Evolutionary conservation across 495 filamentous ascomycete species (phyloP), one percentile per base, ranked within the genome.

Genomic region (Penicillium daleae): DNA sequence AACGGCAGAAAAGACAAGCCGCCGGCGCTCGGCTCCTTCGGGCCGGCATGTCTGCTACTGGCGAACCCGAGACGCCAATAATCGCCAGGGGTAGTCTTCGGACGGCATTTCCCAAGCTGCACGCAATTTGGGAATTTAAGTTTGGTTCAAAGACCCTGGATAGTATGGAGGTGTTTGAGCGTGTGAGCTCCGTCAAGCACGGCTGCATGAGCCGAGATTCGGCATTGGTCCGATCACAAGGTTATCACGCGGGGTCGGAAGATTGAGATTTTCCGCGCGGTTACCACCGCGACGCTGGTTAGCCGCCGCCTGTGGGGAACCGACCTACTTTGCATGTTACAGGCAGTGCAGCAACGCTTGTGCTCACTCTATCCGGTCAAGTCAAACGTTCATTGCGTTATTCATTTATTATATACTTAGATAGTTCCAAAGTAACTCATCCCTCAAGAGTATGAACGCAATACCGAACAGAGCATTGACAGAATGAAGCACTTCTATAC

Each of bases 1-100:
- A 57, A 6, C 72, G 72, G 27, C 72, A 74, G 44, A 68, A 70
- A 6, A 68, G 50, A 56, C 72, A 74, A 29, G 72, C 72, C 21
- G 65, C 71, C 26, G 66, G 53, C 31, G 66, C 69, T 57, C 72
- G 70, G 56, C 52, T 67, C 22, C 62, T 62, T 63, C 69, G 61
- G 50, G 50, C 48, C 31, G 66, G 64, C 69, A 71, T 70, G 29
- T 44, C 32, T 54, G 46, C 46, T 35, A 29, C 44, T 27, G 12
- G n/a, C 19, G 13, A 35, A 22, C 51, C 17, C 29, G 51, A 46
- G 21, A 27, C 12, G 56, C 27, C 26, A 19, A 24, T 58, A 17
- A 42, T 3, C 10, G 4, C 19, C 21, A 6, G 26, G 19, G 40
- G 9, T 4, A 17, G 1, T 6, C 4, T 21, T 17, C 27, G 24